Evolutionary conservation across 768 basidiomycete species (phyloP), one percentile per base, ranked within the genome.

Genomic region (Psilocybe cubensis): DNA sequence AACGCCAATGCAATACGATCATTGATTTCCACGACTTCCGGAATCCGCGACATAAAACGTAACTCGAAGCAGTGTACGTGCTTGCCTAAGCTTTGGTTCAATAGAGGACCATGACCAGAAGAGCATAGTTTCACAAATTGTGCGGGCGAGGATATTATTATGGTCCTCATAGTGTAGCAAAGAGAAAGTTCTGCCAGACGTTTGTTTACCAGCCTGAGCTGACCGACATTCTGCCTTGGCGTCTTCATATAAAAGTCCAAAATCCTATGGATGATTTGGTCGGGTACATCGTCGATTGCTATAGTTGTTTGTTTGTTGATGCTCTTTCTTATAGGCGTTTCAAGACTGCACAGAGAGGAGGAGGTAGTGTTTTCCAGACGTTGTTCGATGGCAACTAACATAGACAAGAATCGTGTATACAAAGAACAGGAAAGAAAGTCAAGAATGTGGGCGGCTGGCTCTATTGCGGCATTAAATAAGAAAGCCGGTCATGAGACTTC

Each of bases 51-150:
- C 11, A 48, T 41, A 38, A 64, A 63, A 2, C 38, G 40, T 4
- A 66, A 35, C 27, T 66, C 63, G 35, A 66, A 57, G 49, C 57
- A 64, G 24, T 31, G 50, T 2, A 66, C 57, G 25, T 57, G 60
- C 23, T 51, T 54, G 14, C 54, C 54, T 7, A 65, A 50, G 14
- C 44, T 20, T 28, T 40, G 23, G 24, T 57, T 29, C 24, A 58
- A 66, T 10, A 68, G 50, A 51, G 63, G 65, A 38, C 58, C 62
- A 28, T 59, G 38, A 11, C 61, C 56, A 18, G 45, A 55, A 14
- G 56, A 50, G 18, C 60, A 25, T 25, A 66, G 44, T 3, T 41
- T 33, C 24, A 35, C n/a, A 11, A 66, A 48, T 1, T 46, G 53
- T n/a, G 54, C 47, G 6, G 55, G 43, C 33, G 64, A 59, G 43